phyloP scores from a whole-genome alignment of 225 moss, liverwort and hornwort species.

The Bryoerythrophyllum caledonicum region DNA sequence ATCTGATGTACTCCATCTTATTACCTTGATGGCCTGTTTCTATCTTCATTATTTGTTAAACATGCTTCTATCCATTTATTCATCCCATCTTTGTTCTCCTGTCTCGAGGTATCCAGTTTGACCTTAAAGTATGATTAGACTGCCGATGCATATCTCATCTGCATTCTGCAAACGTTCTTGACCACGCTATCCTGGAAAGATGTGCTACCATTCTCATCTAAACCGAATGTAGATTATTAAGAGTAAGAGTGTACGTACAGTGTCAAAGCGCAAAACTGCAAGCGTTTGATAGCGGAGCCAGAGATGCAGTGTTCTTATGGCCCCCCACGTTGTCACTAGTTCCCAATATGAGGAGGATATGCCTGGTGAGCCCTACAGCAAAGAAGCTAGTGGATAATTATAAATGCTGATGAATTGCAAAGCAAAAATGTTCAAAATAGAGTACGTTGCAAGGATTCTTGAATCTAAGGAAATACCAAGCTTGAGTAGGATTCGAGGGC shows the following conservation, averaged over 20 bases:
- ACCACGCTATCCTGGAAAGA: constrained; percentile 2
- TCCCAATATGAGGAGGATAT: constrained; percentile 76
- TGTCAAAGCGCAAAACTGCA: constrained; percentile 65
- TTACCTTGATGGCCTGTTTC: neutral
- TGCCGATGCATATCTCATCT: constrained; percentile 8
- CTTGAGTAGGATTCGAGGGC: constrained; percentile 26
- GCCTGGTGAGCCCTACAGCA: constrained; percentile 62
- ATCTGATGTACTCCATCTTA: constrained; percentile 1
- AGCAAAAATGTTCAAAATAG: neutral
- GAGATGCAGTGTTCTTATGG: constrained; percentile 66
- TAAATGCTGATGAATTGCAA: constrained; percentile 9
- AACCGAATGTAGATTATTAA: neutral
- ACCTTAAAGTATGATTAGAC: constrained; percentile 4
- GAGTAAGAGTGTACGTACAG: constrained; percentile 43
- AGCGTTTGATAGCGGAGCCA: constrained; percentile 88
- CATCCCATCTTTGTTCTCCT: constrained; percentile 2
- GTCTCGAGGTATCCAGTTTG: neutral
- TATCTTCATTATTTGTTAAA: neutral
- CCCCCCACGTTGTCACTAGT: constrained; percentile 70
- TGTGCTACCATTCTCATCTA: constrained; percentile 2
- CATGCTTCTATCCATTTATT: neutral
- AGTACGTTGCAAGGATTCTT: constrained; percentile 1
- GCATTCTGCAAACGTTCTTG: constrained; percentile 1
- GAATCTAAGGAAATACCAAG: neutral
- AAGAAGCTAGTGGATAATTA: constrained; percentile 16